Evolutionary conservation across 2,329 filamentous ascomycete species (phyloP).

Genomic region (Iodosphaeria phyllophila): DNA sequence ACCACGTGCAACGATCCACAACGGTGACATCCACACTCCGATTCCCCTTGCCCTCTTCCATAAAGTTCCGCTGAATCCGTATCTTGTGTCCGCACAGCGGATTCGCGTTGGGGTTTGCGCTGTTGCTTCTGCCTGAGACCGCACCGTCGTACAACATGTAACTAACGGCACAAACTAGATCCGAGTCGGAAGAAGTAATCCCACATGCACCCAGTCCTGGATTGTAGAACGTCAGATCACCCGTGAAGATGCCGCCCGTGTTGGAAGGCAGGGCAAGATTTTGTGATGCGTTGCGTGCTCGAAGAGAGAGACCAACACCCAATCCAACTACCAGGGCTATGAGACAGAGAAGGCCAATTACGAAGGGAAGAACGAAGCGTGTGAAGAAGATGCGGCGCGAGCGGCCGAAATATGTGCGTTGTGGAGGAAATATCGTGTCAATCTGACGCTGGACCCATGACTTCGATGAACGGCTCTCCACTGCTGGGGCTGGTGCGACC

Average conservation of each 20-base stretch:
- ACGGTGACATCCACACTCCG: constrained; percentile 35
- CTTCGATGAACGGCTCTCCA: neutral
- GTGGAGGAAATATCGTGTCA: constrained; percentile 8
- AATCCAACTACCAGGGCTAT: constrained; percentile 9
- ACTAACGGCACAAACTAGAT: constrained; percentile 48
- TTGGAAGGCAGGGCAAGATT: constrained; percentile 8
- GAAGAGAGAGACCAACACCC: constrained; percentile 9
- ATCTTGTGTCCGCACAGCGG: constrained; percentile 49
- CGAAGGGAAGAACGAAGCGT: constrained; percentile 5
- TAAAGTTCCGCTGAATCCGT: constrained; percentile 30
- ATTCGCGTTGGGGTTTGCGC: constrained; percentile 40
- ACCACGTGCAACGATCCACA: constrained; percentile 45
- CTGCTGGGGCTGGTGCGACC: neutral
- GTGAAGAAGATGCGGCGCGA: constrained; percentile 9
- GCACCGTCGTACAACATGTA: constrained; percentile 46
- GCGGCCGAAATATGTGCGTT: constrained; percentile 9
- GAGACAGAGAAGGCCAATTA: constrained; percentile 8
- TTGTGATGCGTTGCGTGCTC: constrained; percentile 1
- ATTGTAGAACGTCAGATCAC: constrained; percentile 52
- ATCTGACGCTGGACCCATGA: constrained; percentile 5
- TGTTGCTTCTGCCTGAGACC: constrained; percentile 17
- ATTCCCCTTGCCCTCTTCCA: constrained; percentile 21
- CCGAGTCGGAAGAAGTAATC: constrained; percentile 26
- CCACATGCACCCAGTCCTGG: constrained; percentile 54
- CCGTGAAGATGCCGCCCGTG: constrained; percentile 21